Conservation (phyloP, 2,329 filamentous ascomycete species). For the Seiridium cupressi region DNA sequence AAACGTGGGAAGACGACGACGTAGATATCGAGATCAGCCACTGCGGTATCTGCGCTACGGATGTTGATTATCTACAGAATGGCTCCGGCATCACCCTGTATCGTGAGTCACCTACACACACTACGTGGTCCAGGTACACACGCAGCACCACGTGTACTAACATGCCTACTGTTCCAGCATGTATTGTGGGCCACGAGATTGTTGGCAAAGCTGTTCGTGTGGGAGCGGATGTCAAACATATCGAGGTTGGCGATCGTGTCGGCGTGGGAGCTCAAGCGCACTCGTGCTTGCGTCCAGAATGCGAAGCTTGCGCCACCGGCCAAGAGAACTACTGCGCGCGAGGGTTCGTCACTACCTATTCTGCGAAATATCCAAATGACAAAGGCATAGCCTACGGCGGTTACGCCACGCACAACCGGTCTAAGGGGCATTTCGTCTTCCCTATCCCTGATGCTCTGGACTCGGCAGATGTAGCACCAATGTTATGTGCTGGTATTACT, state of each 20-base stretch:
- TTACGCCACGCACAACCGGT: neutral
- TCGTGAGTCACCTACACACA: too few relatives aligned
- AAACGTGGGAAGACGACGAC: constrained; percentile 46
- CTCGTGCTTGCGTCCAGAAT: constrained; percentile 55
- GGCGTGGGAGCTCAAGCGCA: constrained; percentile 60
- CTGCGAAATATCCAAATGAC: neutral
- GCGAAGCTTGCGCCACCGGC: constrained; percentile 29
- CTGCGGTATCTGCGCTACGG: constrained; percentile 56
- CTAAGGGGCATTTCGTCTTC: neutral
- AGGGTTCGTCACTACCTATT: neutral
- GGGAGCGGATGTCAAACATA: constrained; percentile 36
- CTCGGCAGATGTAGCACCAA: constrained; percentile 51
- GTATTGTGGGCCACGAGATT: constrained; percentile 59
- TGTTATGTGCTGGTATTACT: constrained; percentile 84
- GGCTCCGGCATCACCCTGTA: constrained; percentile 26
- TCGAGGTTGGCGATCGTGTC: constrained; percentile 62
- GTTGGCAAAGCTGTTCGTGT: constrained; percentile 49
- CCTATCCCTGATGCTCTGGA: neutral
- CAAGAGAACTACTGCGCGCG: neutral
- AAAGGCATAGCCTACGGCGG: neutral
- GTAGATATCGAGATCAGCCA: constrained; percentile 67
- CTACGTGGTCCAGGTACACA: too few relatives aligned
- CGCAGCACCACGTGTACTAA: too few relatives aligned
- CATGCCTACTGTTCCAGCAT: too few relatives aligned
- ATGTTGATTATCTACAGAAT: constrained; percentile 39